Evolutionary conservation across 2,329 filamentous ascomycete species (phyloP).

Genomic region (Penicillium capsulatum): DNA sequence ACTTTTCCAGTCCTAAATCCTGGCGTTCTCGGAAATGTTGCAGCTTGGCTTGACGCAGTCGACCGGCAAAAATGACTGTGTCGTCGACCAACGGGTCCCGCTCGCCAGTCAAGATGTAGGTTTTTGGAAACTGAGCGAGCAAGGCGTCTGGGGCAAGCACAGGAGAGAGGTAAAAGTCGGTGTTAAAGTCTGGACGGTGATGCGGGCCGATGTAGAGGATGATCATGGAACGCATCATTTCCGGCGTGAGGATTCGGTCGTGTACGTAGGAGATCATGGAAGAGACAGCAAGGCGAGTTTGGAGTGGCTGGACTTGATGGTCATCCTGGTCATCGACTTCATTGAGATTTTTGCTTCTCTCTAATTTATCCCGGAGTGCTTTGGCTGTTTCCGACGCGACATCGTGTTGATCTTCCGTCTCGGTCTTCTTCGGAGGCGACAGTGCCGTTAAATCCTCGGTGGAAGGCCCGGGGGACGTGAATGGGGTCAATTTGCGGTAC

Average conservation of each 20-base stretch:
- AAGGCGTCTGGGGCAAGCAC: conserved; percentile 82
- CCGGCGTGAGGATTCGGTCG: conserved; percentile 86
- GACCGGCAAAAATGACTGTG: conserved; percentile 90
- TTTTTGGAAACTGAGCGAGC: conserved; percentile 84
- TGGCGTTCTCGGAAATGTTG: conserved; percentile 53
- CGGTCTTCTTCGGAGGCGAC: conserved; percentile 14
- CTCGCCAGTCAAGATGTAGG: conserved; percentile 90
- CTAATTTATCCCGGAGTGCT: conserved; percentile 26
- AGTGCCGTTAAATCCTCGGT: conserved; percentile 55
- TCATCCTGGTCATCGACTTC: conserved; percentile 34
- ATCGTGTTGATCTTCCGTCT: conserved; percentile 19
- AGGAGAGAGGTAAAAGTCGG: conserved; percentile 85
- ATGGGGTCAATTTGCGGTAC: conserved; percentile 73
- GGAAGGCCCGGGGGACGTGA: conserved; percentile 70
- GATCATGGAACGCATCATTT: conserved; percentile 99
- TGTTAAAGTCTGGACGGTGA: conserved; percentile 85
- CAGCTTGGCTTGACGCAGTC: conserved; percentile 73
- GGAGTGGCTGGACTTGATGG: conserved; percentile 52
- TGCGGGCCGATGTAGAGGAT: conserved; percentile 94
- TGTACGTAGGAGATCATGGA: conserved; percentile 99
- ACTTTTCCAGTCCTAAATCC: conserved; percentile 53
- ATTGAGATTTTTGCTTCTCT: conserved; percentile 32
- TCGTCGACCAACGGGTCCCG: conserved; percentile 94
- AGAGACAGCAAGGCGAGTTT: conserved; percentile 85
- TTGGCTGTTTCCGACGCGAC: conserved; percentile 22